Base-by-base conservation (phyloP, 106 monocot species). In the Acorus gramineus region DNA sequence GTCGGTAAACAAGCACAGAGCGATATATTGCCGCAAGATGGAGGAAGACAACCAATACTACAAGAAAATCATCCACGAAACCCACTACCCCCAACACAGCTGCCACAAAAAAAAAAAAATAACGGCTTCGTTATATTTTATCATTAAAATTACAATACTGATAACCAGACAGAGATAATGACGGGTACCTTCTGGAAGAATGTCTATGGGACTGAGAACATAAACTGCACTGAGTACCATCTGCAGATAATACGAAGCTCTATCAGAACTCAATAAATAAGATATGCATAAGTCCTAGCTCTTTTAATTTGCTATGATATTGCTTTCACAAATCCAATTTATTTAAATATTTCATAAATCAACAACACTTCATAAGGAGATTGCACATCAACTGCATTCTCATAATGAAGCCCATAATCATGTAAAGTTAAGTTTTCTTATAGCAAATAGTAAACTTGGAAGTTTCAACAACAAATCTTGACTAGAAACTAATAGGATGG, bases 11-110 rank as follows among this genome's bases (percentile, higher is more conserved):
- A 13, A 99, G 98, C 8, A 99, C 4, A 0, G 88, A 88, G 4
- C 98, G 82, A 51, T 99, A 99, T 8, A 99, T 50, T 53, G 92
- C 81, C 69, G 92, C 78, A 47, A 99, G 79, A 52, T 99, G 89
- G 12, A 99, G 74, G 75, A 99, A 92, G 73, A 86, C 88, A 65
- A 99, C 65, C 61, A 99, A 54, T 62, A 99, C 50, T 56, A 99
- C 52, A 56, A 99, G 68, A 8, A 85, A 46, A 84, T 99, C 98
- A 68, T 99, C 98, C 11, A 99, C 8, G 6, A 86, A 73, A 44
- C 98, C 96, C 4, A 86, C 62, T 5, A 86, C 8, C 10, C 98
- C 98, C 4, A 89, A 66, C 4, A 92, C 66, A 44, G 68, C 98
- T 98, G 84, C 60, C 28, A 28, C 28, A 28, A 60, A 14, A 53